These are phyloP conservation scores for Cajanus cajan DNA, from an alignment of 306 rosid species.

Conservation along the genomic window DNA sequence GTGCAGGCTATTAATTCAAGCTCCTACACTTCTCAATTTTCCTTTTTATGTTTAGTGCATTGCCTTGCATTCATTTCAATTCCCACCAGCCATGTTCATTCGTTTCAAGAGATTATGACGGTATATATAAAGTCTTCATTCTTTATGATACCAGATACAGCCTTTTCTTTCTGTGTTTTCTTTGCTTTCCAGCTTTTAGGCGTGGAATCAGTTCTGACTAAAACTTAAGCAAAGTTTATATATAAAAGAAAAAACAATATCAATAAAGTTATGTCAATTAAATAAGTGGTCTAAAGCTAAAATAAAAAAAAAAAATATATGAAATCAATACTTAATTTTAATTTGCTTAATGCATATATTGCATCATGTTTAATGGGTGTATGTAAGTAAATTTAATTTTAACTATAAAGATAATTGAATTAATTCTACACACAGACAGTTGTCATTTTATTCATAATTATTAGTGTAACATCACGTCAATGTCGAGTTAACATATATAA, in stretches of 20 bases:
- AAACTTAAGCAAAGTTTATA: neutral
- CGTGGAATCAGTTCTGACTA: neutral
- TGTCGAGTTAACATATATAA: neutral
- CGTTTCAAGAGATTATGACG: neutral
- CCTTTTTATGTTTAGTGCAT: constrained; percentile 6
- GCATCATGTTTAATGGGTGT: too few species aligned
- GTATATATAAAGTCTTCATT: constrained; percentile 9
- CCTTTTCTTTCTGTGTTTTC: neutral
- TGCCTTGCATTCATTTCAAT: constrained; percentile 5
- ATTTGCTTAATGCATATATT: neutral
- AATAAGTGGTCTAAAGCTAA: neutral
- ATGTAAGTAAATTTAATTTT: too few species aligned
- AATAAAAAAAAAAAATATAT: neutral
- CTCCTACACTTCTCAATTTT: neutral
- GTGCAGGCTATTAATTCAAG: neutral
- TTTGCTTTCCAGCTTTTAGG: constrained; percentile 1
- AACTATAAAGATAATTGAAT: too few species aligned
- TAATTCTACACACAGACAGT: neutral
- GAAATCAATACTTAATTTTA: neutral
- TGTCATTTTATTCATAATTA: too few species aligned
- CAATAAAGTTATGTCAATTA: neutral
- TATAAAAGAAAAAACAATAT: neutral
- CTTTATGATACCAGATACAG: constrained; percentile 9
- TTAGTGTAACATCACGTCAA: neutral
- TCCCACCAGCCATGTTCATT: neutral